Evolutionary conservation across 176 grass and related monocot species (phyloP), one percentile per base, ranked within the genome.

Genomic region (Avena atlantica): DNA sequence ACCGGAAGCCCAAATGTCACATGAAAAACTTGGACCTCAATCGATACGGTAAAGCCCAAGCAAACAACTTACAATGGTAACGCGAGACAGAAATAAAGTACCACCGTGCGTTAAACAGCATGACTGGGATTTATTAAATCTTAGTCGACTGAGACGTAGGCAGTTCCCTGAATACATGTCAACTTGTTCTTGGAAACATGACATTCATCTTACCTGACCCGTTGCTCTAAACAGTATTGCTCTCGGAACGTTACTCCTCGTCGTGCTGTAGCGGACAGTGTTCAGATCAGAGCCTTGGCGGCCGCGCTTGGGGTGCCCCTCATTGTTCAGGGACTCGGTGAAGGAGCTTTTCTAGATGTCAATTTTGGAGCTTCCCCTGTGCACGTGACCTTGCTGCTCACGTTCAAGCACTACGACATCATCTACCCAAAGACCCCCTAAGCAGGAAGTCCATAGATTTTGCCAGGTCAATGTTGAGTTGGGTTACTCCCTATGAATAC

Each of bases 151-250:
- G 25, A 27, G 25, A 27, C 25, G 25, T 27, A 27, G 25, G 25
- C 25, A 27, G 25, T 27, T 27, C 25, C 25, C 25, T 27, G 25
- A 27, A 27, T 27, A 27, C 25, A 27, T 27, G 25, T 27, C 25
- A 27, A 1, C 25, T 12, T 16, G 0, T 80, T 87, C 17, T 11
- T 80, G 66, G 71, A 80, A 36, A 71, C 37, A 37, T 84, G 42
- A 52, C 64, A 60, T 31, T 63, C 61, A 71, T 25, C 31, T 21
- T 57, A 65, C 23, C 15, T 20, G 7, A 23, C 65, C 16, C 65
- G 9, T 71, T 52, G 19, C 37, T 79, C 47, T 80, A 9, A 89
- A 73, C 82, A 89, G 87, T 80, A 82, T 82, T 89, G 87, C 44
- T 8, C 11, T 29, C 6, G 0, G 8, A 9, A 85, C 20, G 56